phyloP scores from a whole-genome alignment of 768 basidiomycete species.

The Lanmaoa rubissima region DNA sequence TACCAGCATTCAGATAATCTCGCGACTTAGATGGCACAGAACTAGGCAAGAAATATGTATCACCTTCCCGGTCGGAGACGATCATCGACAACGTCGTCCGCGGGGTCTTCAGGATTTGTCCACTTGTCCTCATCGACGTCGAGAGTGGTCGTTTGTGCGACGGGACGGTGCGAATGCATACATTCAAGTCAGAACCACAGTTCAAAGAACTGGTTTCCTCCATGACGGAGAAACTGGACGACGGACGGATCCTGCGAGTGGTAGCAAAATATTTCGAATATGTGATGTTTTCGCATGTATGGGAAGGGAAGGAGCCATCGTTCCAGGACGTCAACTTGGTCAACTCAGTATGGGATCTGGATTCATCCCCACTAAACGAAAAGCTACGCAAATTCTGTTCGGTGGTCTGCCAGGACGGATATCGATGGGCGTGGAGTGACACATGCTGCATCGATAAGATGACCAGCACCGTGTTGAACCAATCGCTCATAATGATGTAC shows the following conservation, averaged over 20 bases:
- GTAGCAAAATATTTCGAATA: too few species aligned
- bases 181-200: background rate
- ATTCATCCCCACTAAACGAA: background rate
- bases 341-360: background rate
- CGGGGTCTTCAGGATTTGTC: too few species aligned
- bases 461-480: background rate
- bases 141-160: background rate
- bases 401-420: background rate
- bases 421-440: slow-evolving; percentile 11
- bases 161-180: background rate
- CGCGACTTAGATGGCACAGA: background rate
- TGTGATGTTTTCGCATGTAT: too few species aligned
- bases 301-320: too few species aligned
- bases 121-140: background rate
- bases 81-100: too few species aligned
- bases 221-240: too few species aligned
- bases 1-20: too few species aligned
- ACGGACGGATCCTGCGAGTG: too few species aligned
- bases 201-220: background rate
- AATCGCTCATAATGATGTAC: too few species aligned
- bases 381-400: slow-evolving; percentile 1
- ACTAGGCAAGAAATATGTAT: too few species aligned
- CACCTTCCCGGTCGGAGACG: too few species aligned
- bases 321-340: too few species aligned
- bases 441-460: slow-evolving; percentile 13